phyloP scores from a whole-genome alignment of 352 stramenopile species.

The Phytophthora sp. region DNA sequence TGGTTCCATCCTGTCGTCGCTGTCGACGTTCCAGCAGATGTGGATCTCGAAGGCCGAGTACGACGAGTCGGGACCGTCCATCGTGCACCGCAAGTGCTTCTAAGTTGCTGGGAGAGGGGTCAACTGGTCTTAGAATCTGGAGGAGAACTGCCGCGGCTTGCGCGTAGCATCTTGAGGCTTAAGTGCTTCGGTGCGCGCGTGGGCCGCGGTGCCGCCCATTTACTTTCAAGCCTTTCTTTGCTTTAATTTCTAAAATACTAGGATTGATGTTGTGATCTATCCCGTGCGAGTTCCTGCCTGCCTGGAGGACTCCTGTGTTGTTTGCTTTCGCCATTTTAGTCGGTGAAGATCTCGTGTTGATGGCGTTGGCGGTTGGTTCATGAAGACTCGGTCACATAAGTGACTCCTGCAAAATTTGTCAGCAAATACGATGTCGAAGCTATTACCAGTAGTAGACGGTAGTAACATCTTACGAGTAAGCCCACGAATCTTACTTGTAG shows the following conservation, averaged over 20 bases:
- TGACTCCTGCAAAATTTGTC: no score
- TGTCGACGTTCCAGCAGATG: conserved; percentile 99
- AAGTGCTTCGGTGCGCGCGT: conserved; percentile 47
- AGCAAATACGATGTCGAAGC: no score
- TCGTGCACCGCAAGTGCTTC: conserved; percentile 97
- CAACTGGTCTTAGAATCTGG: conserved; percentile 39
- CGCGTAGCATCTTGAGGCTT: conserved; percentile 46
- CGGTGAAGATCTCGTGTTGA: no score
- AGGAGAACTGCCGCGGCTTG: conserved; percentile 7
- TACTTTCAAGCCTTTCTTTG: conserved; percentile 25
- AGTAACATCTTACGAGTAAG: no score
- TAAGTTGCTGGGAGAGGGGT: conserved; percentile 50
- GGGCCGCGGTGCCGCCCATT: conserved; percentile 6
- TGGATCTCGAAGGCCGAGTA: conserved; percentile 99
- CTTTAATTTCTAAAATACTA: conserved; percentile 48
- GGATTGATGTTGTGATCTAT: conserved; percentile 41
- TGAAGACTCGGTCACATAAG: no score
- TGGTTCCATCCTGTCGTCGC: conserved; percentile 95
- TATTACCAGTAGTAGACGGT: no score
- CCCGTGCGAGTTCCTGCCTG: conserved; percentile 10
- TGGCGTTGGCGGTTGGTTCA: no score
- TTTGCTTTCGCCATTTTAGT: no score
- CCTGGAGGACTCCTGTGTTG: no score
- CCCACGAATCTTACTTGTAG: no score
- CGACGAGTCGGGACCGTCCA: conserved; percentile 95